Evolutionary conservation across 441 rosid species (phyloP).

Genomic region (Adansonia rubrostipa): DNA sequence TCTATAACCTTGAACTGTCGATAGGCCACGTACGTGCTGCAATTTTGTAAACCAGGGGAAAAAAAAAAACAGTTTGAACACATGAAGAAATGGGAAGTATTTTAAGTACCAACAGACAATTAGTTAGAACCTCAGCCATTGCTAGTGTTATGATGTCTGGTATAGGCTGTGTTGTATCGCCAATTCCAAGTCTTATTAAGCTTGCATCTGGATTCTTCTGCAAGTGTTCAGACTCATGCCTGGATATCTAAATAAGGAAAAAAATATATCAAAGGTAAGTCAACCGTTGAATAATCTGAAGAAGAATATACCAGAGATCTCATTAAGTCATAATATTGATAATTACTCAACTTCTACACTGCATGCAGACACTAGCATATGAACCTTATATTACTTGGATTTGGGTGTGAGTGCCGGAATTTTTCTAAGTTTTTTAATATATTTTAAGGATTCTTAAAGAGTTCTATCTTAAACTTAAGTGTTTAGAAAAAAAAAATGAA

Average conservation of each 20-base stretch:
- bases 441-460: too few relatives aligned
- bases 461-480: too few relatives aligned
- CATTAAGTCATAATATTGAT: neutral
- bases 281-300: neutral
- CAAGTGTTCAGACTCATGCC: constrained; percentile 40
- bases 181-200: constrained; percentile 53
- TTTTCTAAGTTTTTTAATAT: too few relatives aligned
- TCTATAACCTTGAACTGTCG: constrained; percentile 49
- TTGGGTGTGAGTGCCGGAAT: too few relatives aligned
- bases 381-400: neutral
- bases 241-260: constrained; percentile 36
- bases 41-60: constrained; percentile 3
- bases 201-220: constrained; percentile 43
- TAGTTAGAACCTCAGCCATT: constrained; percentile 49
- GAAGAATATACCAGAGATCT: neutral
- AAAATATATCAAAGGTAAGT: neutral
- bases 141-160: constrained; percentile 47
- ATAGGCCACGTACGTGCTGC: constrained; percentile 32
- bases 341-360: neutral
- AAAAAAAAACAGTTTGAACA: neutral
- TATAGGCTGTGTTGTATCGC: constrained; percentile 58
- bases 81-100: neutral
- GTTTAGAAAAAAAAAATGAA: too few relatives aligned
- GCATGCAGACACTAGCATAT: neutral
- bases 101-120: neutral